A percentile compares a stretch with the other conserved stretches of the same genome.
Conservation (phyloP, 805 yeast species). For the Wickerhamomyces chaumierensis region DNA sequence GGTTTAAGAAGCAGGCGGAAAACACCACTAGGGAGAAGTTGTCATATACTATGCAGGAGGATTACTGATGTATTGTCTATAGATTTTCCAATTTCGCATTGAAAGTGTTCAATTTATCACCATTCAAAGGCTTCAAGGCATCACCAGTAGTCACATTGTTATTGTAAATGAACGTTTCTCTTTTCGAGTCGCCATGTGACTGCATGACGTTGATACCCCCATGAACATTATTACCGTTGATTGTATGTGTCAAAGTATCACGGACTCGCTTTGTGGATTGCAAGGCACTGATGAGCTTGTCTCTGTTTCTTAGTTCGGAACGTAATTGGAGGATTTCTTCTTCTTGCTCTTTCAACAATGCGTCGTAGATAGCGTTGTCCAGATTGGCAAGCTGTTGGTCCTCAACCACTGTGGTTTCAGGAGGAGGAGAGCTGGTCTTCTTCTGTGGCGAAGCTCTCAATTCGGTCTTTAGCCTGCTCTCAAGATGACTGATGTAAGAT, state of each 20-base stretch:
- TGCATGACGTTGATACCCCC: background rate
- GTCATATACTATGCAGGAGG: slow-evolving; percentile 28
- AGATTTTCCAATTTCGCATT: slow-evolving; percentile 1
- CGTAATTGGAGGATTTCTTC: slow-evolving; percentile 59
- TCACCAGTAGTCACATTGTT: slow-evolving; percentile 3
- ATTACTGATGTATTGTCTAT: too few relatives aligned
- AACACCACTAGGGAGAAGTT: slow-evolving; percentile 20
- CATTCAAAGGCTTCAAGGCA: slow-evolving; percentile 12
- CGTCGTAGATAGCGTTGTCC: slow-evolving; percentile 12
- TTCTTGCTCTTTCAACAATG: slow-evolving; percentile 43
- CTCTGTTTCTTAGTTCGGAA: slow-evolving; percentile 58
- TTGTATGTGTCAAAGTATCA: slow-evolving; percentile 19
- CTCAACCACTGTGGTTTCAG: slow-evolving; percentile 5
- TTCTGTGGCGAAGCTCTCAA: slow-evolving; percentile 1
- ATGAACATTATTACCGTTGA: slow-evolving; percentile 5
- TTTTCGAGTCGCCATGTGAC: slow-evolving; percentile 10
- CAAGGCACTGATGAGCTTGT: slow-evolving; percentile 65
- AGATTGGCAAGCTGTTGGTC: slow-evolving; percentile 3
- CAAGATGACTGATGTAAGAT: slow-evolving; percentile 49
- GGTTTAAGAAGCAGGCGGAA: slow-evolving; percentile 36
- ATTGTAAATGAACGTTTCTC: slow-evolving; percentile 7
- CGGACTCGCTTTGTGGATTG: slow-evolving; percentile 55
- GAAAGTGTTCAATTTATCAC: slow-evolving; percentile 5
- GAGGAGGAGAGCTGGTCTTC: background rate
- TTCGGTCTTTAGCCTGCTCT: slow-evolving; percentile 31